phyloP scores from a whole-genome alignment of 805 yeast species.

The Nakazawaea siamensis region DNA sequence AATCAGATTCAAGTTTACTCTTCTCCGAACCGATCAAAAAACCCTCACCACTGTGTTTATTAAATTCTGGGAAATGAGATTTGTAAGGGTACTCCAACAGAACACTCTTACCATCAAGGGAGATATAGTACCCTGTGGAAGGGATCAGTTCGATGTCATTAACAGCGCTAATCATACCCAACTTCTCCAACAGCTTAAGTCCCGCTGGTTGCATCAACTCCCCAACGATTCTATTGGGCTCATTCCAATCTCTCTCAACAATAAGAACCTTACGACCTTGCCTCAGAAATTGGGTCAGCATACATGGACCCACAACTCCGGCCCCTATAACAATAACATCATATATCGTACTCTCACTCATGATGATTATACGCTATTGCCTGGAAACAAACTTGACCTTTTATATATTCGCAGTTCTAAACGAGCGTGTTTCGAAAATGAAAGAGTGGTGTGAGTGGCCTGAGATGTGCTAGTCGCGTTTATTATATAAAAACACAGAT shows the following conservation, averaged over 20 bases:
- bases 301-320: constrained; percentile 94
- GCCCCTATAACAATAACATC: constrained; percentile 95
- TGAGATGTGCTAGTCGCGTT: no score
- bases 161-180: constrained; percentile 75
- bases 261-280: constrained; percentile 79
- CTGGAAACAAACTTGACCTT: no score
- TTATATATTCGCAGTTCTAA: no score
- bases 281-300: constrained; percentile 84
- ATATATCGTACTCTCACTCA: constrained; percentile 26
- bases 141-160: constrained; percentile 72
- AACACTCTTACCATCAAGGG: constrained; percentile 43
- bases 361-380: no score
- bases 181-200: constrained; percentile 67
- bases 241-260: constrained; percentile 82
- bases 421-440: no score
- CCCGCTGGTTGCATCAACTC: constrained; percentile 97
- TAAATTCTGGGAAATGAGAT: constrained; percentile 45
- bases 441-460: no score
- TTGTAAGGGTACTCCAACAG: constrained; percentile 68
- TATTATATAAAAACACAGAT: no score
- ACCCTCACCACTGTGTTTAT: constrained; percentile 51
- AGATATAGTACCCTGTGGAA: constrained; percentile 74
- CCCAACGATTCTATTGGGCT: constrained; percentile 95
- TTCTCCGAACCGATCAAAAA: constrained; percentile 13
- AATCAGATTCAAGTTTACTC: constrained; percentile 29